Percentiles rank a stretch among this genome's conserved stretches.
Evolutionary conservation across 108 stramenopile species (phyloP).

Genomic region (Pseudonitzschia pungens): DNA sequence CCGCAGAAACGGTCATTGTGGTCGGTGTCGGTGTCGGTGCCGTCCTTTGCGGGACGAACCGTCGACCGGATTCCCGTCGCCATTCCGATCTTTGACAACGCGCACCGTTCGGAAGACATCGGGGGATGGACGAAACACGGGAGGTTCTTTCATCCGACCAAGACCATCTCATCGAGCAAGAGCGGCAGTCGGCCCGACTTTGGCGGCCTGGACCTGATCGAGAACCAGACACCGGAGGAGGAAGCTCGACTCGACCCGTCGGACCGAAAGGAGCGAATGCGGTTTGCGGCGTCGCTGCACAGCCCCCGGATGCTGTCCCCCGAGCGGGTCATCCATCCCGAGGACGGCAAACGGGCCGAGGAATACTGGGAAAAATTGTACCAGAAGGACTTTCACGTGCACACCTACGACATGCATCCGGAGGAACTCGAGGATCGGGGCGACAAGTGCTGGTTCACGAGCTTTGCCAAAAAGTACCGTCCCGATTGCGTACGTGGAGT

Average conservation of each 20-base stretch:
- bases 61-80: conserved; percentile 17
- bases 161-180: background rate
- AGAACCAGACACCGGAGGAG: background rate
- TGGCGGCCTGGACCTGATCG: conserved; percentile 2
- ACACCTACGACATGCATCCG: background rate
- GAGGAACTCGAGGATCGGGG: conserved; percentile 19
- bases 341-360: conserved; percentile 17
- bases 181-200: background rate
- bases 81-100: conserved; percentile 13
- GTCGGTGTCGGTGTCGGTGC: background rate
- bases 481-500: conserved; percentile 42
- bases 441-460: conserved; percentile 11
- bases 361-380: conserved; percentile 3
- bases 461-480: conserved; percentile 20
- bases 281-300: background rate
- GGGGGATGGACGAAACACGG: conserved; percentile 27
- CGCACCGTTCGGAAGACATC: conserved; percentile 8
- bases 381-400: background rate
- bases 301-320: background rate
- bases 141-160: conserved; percentile 22
- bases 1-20: background rate
- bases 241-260: too few relatives aligned
- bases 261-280: background rate
- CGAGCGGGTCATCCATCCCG: background rate
- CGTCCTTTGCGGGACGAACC: conserved; percentile 8